These are phyloP conservation scores for Penicilliopsis zonata DNA, from an alignment of 495 filamentous ascomycete species.

Conservation along the genomic window DNA sequence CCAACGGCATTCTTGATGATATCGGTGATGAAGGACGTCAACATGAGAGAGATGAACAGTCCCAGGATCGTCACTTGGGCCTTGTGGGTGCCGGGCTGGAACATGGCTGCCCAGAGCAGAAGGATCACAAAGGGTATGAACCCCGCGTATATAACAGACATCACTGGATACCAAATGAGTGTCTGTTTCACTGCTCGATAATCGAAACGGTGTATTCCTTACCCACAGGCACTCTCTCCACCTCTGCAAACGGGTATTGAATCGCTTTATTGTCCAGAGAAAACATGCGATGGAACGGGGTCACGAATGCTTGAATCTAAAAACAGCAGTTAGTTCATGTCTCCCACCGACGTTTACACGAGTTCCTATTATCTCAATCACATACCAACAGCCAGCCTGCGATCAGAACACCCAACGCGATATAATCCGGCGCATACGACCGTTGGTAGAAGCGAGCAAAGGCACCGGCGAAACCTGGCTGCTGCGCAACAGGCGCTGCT, in stretches of 20 bases:
- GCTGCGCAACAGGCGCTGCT: slow-evolving; percentile 14
- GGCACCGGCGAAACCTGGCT: slow-evolving; percentile 22
- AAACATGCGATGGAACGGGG: slow-evolving; percentile 76
- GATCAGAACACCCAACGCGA: slow-evolving; percentile 61
- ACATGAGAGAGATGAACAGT: slow-evolving; percentile 60
- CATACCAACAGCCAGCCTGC: slow-evolving; percentile 54
- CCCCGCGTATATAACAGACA: slow-evolving; percentile 66
- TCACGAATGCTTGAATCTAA: slow-evolving; percentile 57
- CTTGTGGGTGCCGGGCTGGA: slow-evolving; percentile 58
- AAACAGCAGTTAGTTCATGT: background rate
- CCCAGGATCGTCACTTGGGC: slow-evolving; percentile 77
- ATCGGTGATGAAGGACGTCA: slow-evolving; percentile 79
- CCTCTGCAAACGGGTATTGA: slow-evolving; percentile 71
- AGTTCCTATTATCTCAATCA: background rate
- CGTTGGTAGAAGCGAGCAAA: slow-evolving; percentile 40
- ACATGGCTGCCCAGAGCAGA: slow-evolving; percentile 47
- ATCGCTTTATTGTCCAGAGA: slow-evolving; percentile 71
- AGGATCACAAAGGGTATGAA: slow-evolving; percentile 56
- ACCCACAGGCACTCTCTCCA: slow-evolving; percentile 76
- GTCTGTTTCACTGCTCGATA: slow-evolving; percentile 1
- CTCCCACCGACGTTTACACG: background rate
- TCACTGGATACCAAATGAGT: slow-evolving; percentile 28
- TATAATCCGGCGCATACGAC: slow-evolving; percentile 79
- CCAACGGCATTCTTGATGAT: slow-evolving; percentile 87
- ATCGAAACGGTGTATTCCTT: slow-evolving; percentile 15